Base-by-base conservation (phyloP, 768 basidiomycete genomes). In the Tephrocybe sp. region DNA sequence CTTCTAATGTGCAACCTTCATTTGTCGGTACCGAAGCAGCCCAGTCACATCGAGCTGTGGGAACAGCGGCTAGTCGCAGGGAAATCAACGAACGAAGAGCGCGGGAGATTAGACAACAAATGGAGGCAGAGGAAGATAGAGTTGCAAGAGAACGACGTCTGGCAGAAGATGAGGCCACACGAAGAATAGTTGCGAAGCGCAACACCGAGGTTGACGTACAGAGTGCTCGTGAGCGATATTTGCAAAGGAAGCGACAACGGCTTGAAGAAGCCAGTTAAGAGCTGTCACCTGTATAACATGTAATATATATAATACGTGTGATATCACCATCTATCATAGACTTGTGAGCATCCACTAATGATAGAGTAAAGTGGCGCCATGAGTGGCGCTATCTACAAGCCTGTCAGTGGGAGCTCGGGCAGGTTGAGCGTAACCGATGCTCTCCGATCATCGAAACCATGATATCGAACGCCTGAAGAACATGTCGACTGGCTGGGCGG, bases 61-160 rank as follows among this genome's bases (percentile, higher is more conserved):
- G 94, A 3, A 77, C 79, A 13, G 89, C 92, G 21, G 91, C 94
- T 0, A 85, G 77, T 61, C 76, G 82, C 58, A 76, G 70, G 57
- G 93, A 95, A 66, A 88, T 94, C 45, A 86, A 90, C 52, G 88
- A 91, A 61, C 79, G 97, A 49, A 80, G 95, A 59, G 73, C 79
- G 16, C 75, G 79, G 48, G 87, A 97, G 64, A 80, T 98, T 21
- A 79, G 80, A 53, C 70, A 75, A 45, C 94, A 97, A 68, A 70
- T 97, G 73, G 79, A 80, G 44, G 85, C 82, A 57, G 90, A 95
- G 62, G 72, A 77, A 45, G 76, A 79, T 53, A 79, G 86, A 53
- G 57, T 80, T 33, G 70, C 72, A 51, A 63, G 70, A 50, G 82
- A 84, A 62, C 81, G 70, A 61, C 77, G 79, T 57, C 72, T 71